These are phyloP conservation scores for Cardamine resedifolia DNA, from an alignment of 345 rosid genomes.

Conservation along the genomic window DNA sequence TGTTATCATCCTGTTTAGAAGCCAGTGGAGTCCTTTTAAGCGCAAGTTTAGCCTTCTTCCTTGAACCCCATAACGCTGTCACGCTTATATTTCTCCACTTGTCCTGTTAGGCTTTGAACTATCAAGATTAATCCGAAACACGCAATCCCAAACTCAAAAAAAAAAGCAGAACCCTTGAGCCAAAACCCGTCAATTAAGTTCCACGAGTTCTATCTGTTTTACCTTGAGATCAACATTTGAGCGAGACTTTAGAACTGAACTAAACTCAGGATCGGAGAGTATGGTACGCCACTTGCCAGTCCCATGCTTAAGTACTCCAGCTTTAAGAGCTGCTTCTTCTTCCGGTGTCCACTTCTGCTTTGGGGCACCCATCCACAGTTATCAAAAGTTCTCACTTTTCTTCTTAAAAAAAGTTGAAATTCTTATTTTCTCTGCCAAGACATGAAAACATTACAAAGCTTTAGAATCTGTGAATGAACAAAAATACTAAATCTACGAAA, in stretches of 20 bases:
- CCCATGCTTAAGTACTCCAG: constrained; percentile 93
- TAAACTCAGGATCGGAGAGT: constrained; percentile 89
- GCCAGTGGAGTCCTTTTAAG: constrained; percentile 53
- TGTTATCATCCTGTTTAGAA: constrained; percentile 52
- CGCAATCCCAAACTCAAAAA: constrained; percentile 8
- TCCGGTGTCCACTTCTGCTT: constrained; percentile 99
- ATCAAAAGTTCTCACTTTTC: constrained; percentile 6
- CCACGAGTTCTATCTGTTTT: not conserved
- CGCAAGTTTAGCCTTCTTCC: constrained; percentile 85
- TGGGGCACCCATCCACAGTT: constrained; percentile 87
- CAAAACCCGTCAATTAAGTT: not conserved
- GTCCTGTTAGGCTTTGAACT: constrained; percentile 54
- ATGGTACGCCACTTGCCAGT: constrained; percentile 98
- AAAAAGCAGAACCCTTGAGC: not conserved
- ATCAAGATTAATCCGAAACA: constrained; percentile 23
- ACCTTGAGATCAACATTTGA: constrained; percentile 99
- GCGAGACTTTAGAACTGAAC: constrained; percentile 63
- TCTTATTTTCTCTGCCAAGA: constrained; percentile 21
- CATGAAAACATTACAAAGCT: constrained; percentile 21
- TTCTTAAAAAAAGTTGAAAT: not conserved
- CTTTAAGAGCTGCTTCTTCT: constrained; percentile 98
- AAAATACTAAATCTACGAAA: not conserved
- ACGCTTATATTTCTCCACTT: constrained; percentile 99
- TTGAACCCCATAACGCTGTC: constrained; percentile 85
- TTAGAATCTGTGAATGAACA: constrained; percentile 20